Evolutionary conservation across 345 rosid genomes (phyloP).

Genomic region (Clausena lansium): DNA sequence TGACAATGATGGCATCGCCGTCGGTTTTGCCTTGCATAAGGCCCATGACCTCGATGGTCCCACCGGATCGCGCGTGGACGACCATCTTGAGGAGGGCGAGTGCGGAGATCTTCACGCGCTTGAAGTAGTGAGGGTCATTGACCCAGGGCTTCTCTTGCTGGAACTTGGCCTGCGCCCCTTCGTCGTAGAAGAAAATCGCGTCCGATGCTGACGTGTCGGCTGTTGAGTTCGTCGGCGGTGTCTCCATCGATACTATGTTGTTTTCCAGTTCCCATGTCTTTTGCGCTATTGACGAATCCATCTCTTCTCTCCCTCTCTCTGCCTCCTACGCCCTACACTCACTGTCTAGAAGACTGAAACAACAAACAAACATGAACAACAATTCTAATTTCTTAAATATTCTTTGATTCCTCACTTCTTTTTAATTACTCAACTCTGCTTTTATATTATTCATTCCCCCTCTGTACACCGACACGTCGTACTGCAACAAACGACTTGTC

Average conservation of each 20-base stretch:
- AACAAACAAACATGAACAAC: too few species aligned
- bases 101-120: conserved; percentile 96
- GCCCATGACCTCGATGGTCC: conserved; percentile 98
- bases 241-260: conserved; percentile 64
- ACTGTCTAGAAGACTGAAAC: too few species aligned
- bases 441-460: too few species aligned
- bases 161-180: conserved; percentile 56
- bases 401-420: too few species aligned
- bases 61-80: conserved; percentile 99
- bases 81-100: conserved; percentile 99
- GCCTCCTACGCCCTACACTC: too few species aligned
- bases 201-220: conserved; percentile 51
- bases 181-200: conserved; percentile 82
- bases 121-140: conserved; percentile 89
- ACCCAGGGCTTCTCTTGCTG: conserved; percentile 97
- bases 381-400: too few species aligned
- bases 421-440: too few species aligned
- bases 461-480: neutral
- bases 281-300: conserved; percentile 68
- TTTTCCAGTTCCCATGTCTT: conserved; percentile 99
- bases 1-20: conserved; percentile 92
- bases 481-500: neutral
- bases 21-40: conserved; percentile 99
- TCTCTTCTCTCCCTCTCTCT: neutral
- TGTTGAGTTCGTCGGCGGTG: conserved; percentile 25